phyloP scores from a whole-genome alignment of 306 rosid genomes.

The Corylus americana region DNA sequence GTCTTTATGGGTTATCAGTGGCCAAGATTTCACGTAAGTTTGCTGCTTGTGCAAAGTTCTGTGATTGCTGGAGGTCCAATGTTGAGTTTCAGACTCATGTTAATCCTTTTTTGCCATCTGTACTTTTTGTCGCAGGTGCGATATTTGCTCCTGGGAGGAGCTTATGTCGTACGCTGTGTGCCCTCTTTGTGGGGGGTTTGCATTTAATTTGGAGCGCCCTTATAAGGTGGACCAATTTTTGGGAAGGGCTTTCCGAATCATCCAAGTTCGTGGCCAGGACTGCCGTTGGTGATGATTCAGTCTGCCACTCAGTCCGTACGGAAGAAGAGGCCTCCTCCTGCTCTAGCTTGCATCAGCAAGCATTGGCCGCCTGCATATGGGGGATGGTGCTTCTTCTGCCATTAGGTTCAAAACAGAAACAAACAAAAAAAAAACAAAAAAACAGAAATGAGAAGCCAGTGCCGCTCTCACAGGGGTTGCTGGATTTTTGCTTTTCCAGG shows the following conservation, averaged over 20 bases:
- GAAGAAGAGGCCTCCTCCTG: conserved; percentile 99
- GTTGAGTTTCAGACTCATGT: conserved; percentile 76
- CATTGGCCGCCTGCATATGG: conserved; percentile 83
- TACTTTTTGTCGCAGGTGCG: conserved; percentile 99
- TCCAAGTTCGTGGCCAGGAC: conserved; percentile 93
- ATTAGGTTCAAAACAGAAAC: conserved; percentile 41
- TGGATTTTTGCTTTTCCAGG: conserved; percentile 88
- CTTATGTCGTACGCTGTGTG: conserved; percentile 99
- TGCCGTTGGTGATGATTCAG: conserved; percentile 97
- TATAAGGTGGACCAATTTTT: conserved; percentile 84
- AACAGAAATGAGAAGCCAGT: conserved; percentile 28
- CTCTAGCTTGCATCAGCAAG: conserved; percentile 95
- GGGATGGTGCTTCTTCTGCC: conserved; percentile 97
- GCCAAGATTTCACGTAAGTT: conserved; percentile 43
- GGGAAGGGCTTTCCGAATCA: conserved; percentile 97
- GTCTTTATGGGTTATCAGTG: conserved; percentile 27
- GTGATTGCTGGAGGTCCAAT: conserved; percentile 79
- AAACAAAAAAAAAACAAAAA: conserved; percentile 36
- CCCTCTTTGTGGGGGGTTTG: conserved; percentile 91
- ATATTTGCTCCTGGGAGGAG: conserved; percentile 99
- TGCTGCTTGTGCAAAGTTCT: conserved; percentile 50
- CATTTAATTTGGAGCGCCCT: conserved; percentile 97
- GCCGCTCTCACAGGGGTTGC: conserved; percentile 47
- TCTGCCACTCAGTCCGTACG: conserved; percentile 90
- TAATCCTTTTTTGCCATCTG: conserved; percentile 68